Conservation (phyloP, 2,329 filamentous ascomycete genomes). For the Drechslerella coelobrocha region DNA sequence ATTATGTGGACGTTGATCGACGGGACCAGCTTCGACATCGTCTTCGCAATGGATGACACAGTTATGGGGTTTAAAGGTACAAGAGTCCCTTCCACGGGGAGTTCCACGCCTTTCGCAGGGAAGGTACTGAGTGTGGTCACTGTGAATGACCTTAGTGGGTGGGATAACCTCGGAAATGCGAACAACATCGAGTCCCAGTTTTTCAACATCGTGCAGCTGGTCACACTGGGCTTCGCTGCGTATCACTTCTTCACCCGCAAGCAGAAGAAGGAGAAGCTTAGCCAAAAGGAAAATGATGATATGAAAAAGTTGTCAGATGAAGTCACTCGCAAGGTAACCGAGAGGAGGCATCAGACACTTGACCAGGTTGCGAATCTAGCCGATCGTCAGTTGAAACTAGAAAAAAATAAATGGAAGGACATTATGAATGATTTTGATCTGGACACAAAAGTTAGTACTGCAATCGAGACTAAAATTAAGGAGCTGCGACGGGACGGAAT, state of each 20-base stretch:
- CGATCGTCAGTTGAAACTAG: background rate
- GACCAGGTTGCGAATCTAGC: background rate
- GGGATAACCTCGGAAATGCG: background rate
- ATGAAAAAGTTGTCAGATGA: background rate
- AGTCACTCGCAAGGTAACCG: background rate
- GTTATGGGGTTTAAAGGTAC: background rate
- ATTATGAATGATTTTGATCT: background rate
- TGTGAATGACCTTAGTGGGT: background rate
- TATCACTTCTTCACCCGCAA: background rate
- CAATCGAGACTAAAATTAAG: background rate
- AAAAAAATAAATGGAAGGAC: background rate
- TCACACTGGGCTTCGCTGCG: background rate
- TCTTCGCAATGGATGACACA: background rate
- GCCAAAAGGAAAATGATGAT: background rate
- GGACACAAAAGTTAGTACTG: background rate
- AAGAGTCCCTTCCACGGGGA: background rate
- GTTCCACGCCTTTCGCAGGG: background rate
- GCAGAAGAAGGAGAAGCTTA: background rate
- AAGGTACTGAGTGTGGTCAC: background rate
- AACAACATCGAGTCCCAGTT: background rate
- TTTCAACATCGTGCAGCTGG: background rate
- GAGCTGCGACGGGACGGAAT: background rate
- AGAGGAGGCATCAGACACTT: background rate
- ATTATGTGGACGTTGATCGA: background rate
- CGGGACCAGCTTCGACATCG: background rate